Conservation (phyloP, 768 basidiomycete genomes). For the Sistotremastrum suecicum region DNA sequence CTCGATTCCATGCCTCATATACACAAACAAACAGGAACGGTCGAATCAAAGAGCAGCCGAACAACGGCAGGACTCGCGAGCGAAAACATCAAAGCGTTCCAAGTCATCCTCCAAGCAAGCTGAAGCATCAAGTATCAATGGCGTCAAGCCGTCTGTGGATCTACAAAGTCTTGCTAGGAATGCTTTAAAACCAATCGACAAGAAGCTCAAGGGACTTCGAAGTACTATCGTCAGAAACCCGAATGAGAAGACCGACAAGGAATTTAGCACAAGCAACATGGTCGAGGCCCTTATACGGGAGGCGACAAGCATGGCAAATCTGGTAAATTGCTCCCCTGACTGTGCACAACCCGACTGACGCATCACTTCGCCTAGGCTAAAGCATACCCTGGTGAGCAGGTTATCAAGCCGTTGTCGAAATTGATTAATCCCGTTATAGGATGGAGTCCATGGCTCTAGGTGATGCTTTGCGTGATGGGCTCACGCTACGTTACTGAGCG, state of each 20-base stretch:
- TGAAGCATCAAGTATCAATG: slow-evolving; percentile 25
- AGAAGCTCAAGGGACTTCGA: slow-evolving; percentile 68
- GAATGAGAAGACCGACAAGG: slow-evolving; percentile 34
- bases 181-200: slow-evolving; percentile 68
- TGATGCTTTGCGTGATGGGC: background rate
- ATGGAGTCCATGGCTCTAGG: slow-evolving; percentile 3
- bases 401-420: too few relatives aligned
- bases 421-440: slow-evolving; percentile 1
- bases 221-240: slow-evolving; percentile 31
- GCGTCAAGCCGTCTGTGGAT: slow-evolving; percentile 36
- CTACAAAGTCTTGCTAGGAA: slow-evolving; percentile 55
- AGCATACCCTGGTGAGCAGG: slow-evolving; percentile 58
- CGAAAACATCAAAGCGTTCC: background rate
- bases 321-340: slow-evolving; percentile 29
- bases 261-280: slow-evolving; percentile 66
- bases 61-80: background rate
- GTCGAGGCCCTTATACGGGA: slow-evolving; percentile 89
- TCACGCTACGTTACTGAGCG: background rate
- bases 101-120: slow-evolving; percentile 25
- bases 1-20: background rate
- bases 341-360: slow-evolving; percentile 15
- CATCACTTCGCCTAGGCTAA: slow-evolving; percentile 33
- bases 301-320: slow-evolving; percentile 57
- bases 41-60: slow-evolving; percentile 1
- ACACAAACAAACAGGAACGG: background rate